Evolutionary conservation across 176 grass and related monocot species (phyloP), one percentile per base, ranked within the genome.

Genomic region (Hsuehochloa calcarea): DNA sequence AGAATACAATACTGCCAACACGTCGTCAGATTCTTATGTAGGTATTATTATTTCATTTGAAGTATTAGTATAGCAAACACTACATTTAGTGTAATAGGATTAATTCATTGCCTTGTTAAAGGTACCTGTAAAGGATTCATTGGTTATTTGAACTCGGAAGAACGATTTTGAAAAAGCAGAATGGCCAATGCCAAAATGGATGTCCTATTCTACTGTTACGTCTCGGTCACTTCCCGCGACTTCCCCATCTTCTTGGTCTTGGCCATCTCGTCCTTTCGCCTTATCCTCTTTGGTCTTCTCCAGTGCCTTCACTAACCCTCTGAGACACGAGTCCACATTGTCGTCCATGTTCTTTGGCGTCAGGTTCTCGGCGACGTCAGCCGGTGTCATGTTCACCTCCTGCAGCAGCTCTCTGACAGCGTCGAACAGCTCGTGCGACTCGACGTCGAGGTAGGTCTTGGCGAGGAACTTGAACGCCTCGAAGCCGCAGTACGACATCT

Each of bases 401-500:
- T 5, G 52, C 37, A 92, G 38, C 35, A 92, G 60, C 26, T 27
- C 44, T 0, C n/a, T 25, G 4, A 94, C 25, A 22, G n/a, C 0
- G 11, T 8, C 69, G 82, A 92, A 92, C 14, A 72, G 20, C 29
- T 17, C 22, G 45, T 87, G 86, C 0, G 15, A 3, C 45, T 83
- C 80, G 0, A 92, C 31, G 4, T 74, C 62, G 23, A 92, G 77
- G 85, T 94, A 90, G 69, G 52, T 87, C 41, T 80, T 88, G n/a
- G 88, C 85, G 1, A 95, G 72, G 79, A 92, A 85, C 90, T 86
- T 81, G 64, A 92, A 92, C 0, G 85, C 88, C 37, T 86, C 80
- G 44, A 81, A 90, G 58, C 83, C 5, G 82, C 93, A 95, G 83
- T 90, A 95, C 5, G 88, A 95, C 93, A 92, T 92, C 88, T 95